Percentiles rank a stretch among this genome's conserved stretches.
These are phyloP conservation scores for Penicillium sp. DNA, from an alignment of 2,329 filamentous ascomycete species.

Conservation along the genomic window DNA sequence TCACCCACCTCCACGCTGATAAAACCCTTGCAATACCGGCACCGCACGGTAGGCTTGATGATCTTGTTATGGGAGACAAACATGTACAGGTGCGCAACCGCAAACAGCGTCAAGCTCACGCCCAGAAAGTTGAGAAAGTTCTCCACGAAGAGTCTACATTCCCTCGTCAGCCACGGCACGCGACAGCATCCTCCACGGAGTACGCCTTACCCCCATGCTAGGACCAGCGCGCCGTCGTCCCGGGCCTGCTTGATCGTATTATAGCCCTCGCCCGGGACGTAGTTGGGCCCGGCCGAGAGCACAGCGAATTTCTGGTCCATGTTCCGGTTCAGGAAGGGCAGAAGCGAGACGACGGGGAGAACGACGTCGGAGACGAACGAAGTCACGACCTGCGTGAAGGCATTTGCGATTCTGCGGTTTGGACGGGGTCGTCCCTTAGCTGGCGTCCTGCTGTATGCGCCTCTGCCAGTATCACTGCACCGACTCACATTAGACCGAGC, in stretches of 20 bases:
- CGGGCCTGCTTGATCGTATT: constrained; percentile 68
- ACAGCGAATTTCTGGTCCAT: constrained; percentile 73
- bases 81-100: constrained; percentile 62
- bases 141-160: constrained; percentile 24
- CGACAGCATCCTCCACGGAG: no score
- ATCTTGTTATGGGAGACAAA: constrained; percentile 62
- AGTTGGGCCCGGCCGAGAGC: constrained; percentile 57
- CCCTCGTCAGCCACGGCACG: no score
- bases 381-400: constrained; percentile 69
- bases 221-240: constrained; percentile 67
- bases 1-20: constrained; percentile 60
- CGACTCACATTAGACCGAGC: constrained; percentile 66
- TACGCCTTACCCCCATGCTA: constrained; percentile 63
- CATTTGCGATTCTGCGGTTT: constrained; percentile 58
- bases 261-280: constrained; percentile 55
- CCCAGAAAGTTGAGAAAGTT: constrained; percentile 64
- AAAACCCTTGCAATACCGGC: constrained; percentile 50
- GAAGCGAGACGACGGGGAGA: constrained; percentile 65
- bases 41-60: constrained; percentile 68
- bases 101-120: constrained; percentile 64
- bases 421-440: neutral
- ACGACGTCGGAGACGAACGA: constrained; percentile 69
- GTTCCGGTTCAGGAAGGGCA: constrained; percentile 68
- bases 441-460: no score
- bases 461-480: neutral